Base-by-base conservation (phyloP, 495 filamentous ascomycete species). In the Pyrenopolyporus hunteri region DNA sequence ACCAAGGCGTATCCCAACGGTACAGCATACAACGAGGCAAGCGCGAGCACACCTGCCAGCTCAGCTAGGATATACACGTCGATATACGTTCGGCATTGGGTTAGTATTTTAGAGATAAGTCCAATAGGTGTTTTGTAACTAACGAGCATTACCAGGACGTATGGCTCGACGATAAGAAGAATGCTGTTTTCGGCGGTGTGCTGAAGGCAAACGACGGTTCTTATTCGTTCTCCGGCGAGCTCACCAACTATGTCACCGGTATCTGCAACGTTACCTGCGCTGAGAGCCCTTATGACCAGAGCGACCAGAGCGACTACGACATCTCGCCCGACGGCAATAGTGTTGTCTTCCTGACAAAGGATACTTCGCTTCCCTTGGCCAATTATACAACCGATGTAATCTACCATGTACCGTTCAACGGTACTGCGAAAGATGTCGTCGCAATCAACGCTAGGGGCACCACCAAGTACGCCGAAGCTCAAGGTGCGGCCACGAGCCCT, bases 291-390 rank as follows among this genome's bases (percentile, higher is more conserved):
- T 71, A 71, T 20, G 69, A 71, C 36, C 69, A 71, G 46, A 70
- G 67, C 16, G 66, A 71, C 14, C 37, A 73, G 60, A 69, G 69
- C 28, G 74, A 80, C 51, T 83, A 69, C 45, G 76, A 72, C 45
- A 76, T 77, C 51, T 73, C 68, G 20, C 73, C 69, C 37, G 76
- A 71, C 64, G 74, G 74, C 11, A 71, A 57, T 26, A 68, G 56
- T 10, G 80, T 92, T 44, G 82, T 87, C 14, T 91, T 92, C 69
- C 77, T 89, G 14, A 83, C 88, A 0, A 91, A 89, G 63, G 88
- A 89, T 58, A 87, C 88, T 0, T 74, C 75, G 2, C 64, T 89
- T 2, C 85, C 88, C 42, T 82, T 84, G 13, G 86, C 89, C 1
- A 81, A 81, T 14, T 84, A 90, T 65, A 92, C 89, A 0, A 79